Evolutionary conservation across 192 early-diverging fungal genomes (phyloP), one percentile per base, ranked within the genome.

Genomic region (Entomortierella parvispora): DNA sequence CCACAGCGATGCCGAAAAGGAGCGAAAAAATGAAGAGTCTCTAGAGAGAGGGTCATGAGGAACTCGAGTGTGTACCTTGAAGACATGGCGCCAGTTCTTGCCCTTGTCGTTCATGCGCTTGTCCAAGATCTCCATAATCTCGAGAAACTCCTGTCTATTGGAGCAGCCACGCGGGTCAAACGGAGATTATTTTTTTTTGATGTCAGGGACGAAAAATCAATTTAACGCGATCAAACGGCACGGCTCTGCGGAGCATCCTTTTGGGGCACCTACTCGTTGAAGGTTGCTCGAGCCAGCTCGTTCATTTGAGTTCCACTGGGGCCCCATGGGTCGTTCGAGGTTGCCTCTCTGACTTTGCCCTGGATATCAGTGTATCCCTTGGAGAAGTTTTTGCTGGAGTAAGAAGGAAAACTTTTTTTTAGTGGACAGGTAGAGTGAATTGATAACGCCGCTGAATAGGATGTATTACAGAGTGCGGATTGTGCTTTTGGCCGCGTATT

Each of bases 101-200:
- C 97, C 97, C 69, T 91, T 92, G 82, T 99, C 97, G 69, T 98
- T 97, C 75, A 99, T 83, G 10, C 96, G 89, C 85, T 96, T 97
- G 72, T 98, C 96, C 34, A 98, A 67, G 75, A 98, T 95, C 67
- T 97, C 94, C 96, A 98, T 97, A 54, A 98, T 93, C 57, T 94
- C 96, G 60, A 94, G 42, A 85, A 95, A 97, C 49, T 94, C 93
- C 34, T 89, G 89, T 40, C 96, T 91, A 26, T 11, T 17, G 42
- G n/a, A n/a, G n/a, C n/a, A n/a, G n/a, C n/a, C n/a, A n/a, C n/a
- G n/a, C n/a, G n/a, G n/a, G 32, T 22, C 17, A 17, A 49, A 40
- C 6, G 28, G 10, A 15, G 11, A 37, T 10, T 43, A 37, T 37
- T 33, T 40, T 15, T 34, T 23, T n/a, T 9, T n/a, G 59, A 23